Evolutionary conservation across 805 yeast species (phyloP).

Genomic region (Ogataea zsoltii): DNA sequence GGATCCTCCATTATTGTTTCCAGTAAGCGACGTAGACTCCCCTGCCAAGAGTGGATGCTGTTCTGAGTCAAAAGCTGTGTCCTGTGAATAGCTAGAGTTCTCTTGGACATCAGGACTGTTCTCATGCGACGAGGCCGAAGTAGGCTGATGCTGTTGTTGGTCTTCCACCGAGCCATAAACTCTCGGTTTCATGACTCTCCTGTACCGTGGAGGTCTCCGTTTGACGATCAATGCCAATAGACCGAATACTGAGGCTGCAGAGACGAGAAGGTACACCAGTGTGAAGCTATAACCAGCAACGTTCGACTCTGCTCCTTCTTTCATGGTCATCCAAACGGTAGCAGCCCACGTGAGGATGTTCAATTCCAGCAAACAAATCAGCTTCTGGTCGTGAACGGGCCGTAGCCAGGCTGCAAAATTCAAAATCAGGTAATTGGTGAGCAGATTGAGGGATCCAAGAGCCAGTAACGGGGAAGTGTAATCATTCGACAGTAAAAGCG

Average conservation of each 20-base stretch:
- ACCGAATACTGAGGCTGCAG: constrained; percentile 53
- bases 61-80: constrained; percentile 23
- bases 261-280: constrained; percentile 45
- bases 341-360: constrained; percentile 58
- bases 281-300: constrained; percentile 54
- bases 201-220: constrained; percentile 23
- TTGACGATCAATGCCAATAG: constrained; percentile 46
- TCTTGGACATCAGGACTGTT: constrained; percentile 3
- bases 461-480: constrained; percentile 52
- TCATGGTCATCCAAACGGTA: constrained; percentile 51
- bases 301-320: constrained; percentile 48
- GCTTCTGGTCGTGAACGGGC: constrained; percentile 61
- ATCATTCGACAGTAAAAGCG: constrained; percentile 52
- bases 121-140: not conserved
- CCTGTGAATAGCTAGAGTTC: constrained; percentile 20
- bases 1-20: constrained; percentile 9
- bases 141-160: constrained; percentile 2
- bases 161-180: constrained; percentile 24
- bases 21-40: constrained; percentile 7
- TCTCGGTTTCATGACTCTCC: constrained; percentile 20
- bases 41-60: constrained; percentile 23
- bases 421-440: constrained; percentile 58
- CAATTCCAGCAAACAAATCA: constrained; percentile 54
- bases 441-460: constrained; percentile 45
- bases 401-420: constrained; percentile 44